Evolutionary conservation across 2,329 filamentous ascomycete genomes (phyloP), one percentile per base, ranked within the genome.

Genomic region (Rhinocladiella similis): DNA sequence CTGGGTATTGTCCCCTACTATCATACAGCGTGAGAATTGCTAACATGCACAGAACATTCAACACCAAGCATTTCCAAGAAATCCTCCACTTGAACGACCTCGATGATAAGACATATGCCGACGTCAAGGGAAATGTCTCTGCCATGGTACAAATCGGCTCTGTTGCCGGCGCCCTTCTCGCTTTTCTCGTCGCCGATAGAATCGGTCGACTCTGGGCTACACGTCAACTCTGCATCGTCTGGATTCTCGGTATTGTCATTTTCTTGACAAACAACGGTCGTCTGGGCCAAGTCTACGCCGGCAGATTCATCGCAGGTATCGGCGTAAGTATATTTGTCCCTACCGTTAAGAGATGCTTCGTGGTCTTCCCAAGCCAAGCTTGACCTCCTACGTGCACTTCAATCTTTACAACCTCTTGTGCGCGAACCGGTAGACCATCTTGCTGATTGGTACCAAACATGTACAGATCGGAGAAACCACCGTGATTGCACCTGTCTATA

Each of bases 401-500:
- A 10, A 38, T 38, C 35, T 7, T 19, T 9, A 25, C 3, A 33
- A 12, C 6, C 10, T 9, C 29, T 12, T 12, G 6, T 33, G 29
- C 10, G 2, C 29, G 29, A 3, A 3, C 10, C 10, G 29, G 10
- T 33, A 33, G 29, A 41, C 3, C 38, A 19, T 41, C 12, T 16
- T 41, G n/a, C 38, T 41, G 38, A 41, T 12, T 16, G 14, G 3
- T 18, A 6, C 5, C 20, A 22, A 13, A 22, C 20, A 13, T 12
- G 16, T 41, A 19, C 38, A 41, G 38, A 58, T 58, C 27, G 51
- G 75, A 2, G 71, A 75, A 53, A 76, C 74, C 1, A 71, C 50
- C 7, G 74, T 77, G 1, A 72, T 77, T 13, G 74, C 81, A 0
- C 87, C 88, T 0, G 81, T 89, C 1, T 91, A 90, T 25, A 82